phyloP scores from a whole-genome alignment of 768 basidiomycete genomes.

The Glaciozyma antarctica region DNA sequence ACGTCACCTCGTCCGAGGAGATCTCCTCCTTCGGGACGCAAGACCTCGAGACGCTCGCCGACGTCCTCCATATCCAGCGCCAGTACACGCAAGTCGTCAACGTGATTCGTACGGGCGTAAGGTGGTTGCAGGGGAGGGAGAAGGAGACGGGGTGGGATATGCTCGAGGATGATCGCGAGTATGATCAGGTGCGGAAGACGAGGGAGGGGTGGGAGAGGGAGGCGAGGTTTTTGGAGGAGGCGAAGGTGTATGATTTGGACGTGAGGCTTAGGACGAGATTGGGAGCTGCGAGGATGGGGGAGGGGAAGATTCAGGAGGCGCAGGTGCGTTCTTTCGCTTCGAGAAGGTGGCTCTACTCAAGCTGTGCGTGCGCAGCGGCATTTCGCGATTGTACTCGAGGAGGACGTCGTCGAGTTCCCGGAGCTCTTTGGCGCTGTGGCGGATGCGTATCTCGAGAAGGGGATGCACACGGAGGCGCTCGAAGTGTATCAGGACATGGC shows the following conservation, averaged over 20 bases:
- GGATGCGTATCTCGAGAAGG: conserved; percentile 67
- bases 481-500: conserved; percentile 72
- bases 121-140: conserved; percentile 85
- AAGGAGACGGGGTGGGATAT: conserved; percentile 69
- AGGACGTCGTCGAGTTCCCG: conserved; percentile 68
- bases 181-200: conserved; percentile 44
- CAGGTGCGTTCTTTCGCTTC: conserved; percentile 48
- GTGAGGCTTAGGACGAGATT: conserved; percentile 72
- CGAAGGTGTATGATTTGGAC: conserved; percentile 50
- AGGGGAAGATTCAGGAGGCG: conserved; percentile 70
- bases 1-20: conserved; percentile 40
- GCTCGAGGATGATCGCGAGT: conserved; percentile 82
- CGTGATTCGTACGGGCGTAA: conserved; percentile 60
- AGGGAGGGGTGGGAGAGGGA: conserved; percentile 41
- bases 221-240: conserved; percentile 37
- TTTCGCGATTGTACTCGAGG: conserved; percentile 56
- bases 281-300: conserved; percentile 68
- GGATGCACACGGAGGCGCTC: conserved; percentile 66
- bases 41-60: conserved; percentile 74
- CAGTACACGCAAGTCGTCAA: conserved; percentile 60
- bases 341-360: not conserved
- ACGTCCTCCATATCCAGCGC: conserved; percentile 64
- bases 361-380: conserved; percentile 51
- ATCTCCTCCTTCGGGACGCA: conserved; percentile 45
- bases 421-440: conserved; percentile 73